Evolutionary conservation across 805 yeast species (phyloP), one percentile per base, ranked within the genome.

Genomic region (Scheffersomyces coipomensis): DNA sequence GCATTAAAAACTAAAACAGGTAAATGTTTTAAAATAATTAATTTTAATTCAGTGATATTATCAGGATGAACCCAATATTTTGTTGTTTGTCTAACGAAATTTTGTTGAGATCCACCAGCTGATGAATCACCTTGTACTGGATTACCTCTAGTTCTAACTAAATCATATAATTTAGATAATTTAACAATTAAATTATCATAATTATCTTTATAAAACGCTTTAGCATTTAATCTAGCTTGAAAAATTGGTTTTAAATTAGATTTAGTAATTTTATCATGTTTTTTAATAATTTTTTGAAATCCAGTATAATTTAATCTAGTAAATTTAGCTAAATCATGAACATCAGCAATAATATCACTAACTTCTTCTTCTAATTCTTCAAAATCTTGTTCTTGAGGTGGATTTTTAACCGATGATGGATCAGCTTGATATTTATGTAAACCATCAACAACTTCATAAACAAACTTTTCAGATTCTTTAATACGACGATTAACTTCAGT

Each of bases 21-120:
- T 52, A 93, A 75, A 68, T 93, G 98, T 67, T 93, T 91, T 59
- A 93, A 75, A 47, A 93, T 83, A 48, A 88, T 85, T 57, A 93
- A 78, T 69, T 93, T 93, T 62, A 93, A 77, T 70, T 93, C 98
- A 12, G 98, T 93, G 60, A 93, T 89, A 62, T 93, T 91, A 64
- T 93, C 98, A 2, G 97, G 97, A 58, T 93, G 99, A 23, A 93
- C 98, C 99, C 99, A 93, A 67, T 93, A 93, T 60, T 93, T 93
- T 6, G 99, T 93, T 16, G 99, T 93, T 67, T 93, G 99, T 66
- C 99, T 85, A 33, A 93, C 98, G 56, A 93, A 93, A 69, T 93
- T 93, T 64, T 93, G 99, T 73, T 90, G 97, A 31, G 85, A 76
- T 32, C 99, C 99, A 56, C 99, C 99, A n/a, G 99, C 97, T 4